Percentiles rank a stretch among this genome's conserved stretches.
phyloP scores from a whole-genome alignment of 139 green algal species.

The Chlorella ohadii region DNA sequence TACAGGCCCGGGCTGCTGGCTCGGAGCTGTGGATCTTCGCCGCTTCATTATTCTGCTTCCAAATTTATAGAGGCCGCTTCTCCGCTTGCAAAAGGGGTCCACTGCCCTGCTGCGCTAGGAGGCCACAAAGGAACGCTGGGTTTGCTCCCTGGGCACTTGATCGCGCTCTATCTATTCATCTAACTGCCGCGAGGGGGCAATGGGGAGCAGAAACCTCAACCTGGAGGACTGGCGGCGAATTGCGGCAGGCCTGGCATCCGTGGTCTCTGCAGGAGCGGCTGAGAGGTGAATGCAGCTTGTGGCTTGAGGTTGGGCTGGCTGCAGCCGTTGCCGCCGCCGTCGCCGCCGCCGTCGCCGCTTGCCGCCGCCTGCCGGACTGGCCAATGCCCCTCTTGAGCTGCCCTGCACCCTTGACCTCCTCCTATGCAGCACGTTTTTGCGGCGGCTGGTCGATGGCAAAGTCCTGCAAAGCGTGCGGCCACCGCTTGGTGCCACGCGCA shows the following conservation, averaged over 20 bases:
- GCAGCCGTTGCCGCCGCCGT: background rate
- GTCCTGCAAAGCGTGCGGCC: background rate
- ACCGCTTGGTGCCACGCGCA: background rate
- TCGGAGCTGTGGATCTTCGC: too few species aligned
- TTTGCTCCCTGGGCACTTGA: too few species aligned
- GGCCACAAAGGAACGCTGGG: too few species aligned
- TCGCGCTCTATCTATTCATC: too few species aligned
- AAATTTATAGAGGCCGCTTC: too few species aligned
- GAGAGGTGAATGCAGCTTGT: conserved; percentile 50
- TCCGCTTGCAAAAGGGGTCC: too few species aligned
- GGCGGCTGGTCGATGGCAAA: background rate
- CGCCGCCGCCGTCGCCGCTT: background rate
- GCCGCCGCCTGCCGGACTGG: background rate
- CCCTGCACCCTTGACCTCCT: background rate
- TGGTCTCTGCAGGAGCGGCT: conserved; percentile 59
- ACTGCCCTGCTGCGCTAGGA: too few species aligned
- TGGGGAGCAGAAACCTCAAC: conserved; percentile 50
- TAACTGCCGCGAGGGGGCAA: background rate
- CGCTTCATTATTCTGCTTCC: too few species aligned
- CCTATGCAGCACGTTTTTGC: background rate
- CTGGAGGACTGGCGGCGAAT: conserved; percentile 71
- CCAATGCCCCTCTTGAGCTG: background rate
- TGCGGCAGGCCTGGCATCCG: conserved; percentile 59
- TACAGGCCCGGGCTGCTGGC: too few species aligned
- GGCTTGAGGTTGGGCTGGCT: too few species aligned